Conservation (phyloP, 345 rosid species). For the Capsella bursapastoris region DNA sequence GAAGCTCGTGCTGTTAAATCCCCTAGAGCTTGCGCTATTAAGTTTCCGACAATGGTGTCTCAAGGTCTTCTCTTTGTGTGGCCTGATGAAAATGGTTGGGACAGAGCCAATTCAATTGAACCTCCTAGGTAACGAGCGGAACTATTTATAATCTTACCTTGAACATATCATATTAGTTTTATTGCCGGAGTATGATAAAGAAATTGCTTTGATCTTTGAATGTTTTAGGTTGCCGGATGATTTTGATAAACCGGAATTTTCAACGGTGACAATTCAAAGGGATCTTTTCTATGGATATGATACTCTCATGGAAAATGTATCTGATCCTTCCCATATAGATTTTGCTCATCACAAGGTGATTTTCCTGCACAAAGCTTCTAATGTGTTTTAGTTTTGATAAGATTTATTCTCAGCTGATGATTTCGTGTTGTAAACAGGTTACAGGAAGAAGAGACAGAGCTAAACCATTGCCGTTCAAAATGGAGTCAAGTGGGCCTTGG, state of each 20-base stretch:
- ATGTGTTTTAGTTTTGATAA: neutral
- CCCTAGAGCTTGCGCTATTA: slow-evolving; percentile 78
- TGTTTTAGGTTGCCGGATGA: slow-evolving; percentile 83
- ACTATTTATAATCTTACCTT: too few relatives aligned
- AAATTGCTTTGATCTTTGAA: neutral
- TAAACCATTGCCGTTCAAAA: slow-evolving; percentile 84
- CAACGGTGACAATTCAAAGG: slow-evolving; percentile 86
- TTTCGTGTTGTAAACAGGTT: slow-evolving; percentile 54
- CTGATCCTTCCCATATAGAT: slow-evolving; percentile 97
- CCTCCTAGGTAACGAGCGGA: slow-evolving; percentile 62
- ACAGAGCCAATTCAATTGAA: slow-evolving; percentile 74
- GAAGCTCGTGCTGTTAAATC: slow-evolving; percentile 89
- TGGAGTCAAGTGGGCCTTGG: slow-evolving; percentile 87
- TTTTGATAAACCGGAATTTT: slow-evolving; percentile 83
- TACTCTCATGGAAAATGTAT: slow-evolving; percentile 97
- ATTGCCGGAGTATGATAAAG: slow-evolving; percentile 58
- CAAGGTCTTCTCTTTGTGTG: slow-evolving; percentile 97
- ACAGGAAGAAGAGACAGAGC: slow-evolving; percentile 99
- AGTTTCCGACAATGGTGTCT: slow-evolving; percentile 87
- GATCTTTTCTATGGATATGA: slow-evolving; percentile 94
- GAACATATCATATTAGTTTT: neutral
- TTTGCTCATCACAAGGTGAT: slow-evolving; percentile 97
- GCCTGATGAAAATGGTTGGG: slow-evolving; percentile 93
- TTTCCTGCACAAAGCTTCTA: neutral
- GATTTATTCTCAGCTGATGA: neutral